Conservation (phyloP, 306 rosid genomes). For the Alnus rubra region DNA sequence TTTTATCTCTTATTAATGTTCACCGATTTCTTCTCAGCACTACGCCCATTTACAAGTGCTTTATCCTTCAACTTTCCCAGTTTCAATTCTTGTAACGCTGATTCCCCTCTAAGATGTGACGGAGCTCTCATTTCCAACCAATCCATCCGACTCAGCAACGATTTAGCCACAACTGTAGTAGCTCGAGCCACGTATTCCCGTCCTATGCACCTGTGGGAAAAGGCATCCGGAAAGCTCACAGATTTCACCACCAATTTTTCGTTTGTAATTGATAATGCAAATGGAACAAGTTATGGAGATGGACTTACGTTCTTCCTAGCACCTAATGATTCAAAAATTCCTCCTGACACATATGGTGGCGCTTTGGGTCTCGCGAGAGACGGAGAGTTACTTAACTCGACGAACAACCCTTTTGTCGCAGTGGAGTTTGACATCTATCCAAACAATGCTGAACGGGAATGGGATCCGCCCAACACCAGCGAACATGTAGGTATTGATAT, state of each 20-base stretch:
- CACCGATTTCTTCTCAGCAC: too few relatives aligned
- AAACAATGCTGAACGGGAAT: neutral
- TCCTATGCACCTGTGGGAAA: constrained; percentile 45
- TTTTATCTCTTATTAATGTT: too few relatives aligned
- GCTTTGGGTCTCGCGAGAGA: constrained; percentile 44
- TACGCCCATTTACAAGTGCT: neutral
- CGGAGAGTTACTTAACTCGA: constrained; percentile 5
- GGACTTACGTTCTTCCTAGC: constrained; percentile 39
- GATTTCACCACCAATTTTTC: constrained; percentile 49
- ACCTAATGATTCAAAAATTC: too few relatives aligned
- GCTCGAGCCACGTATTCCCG: constrained; percentile 40
- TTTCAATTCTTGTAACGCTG: constrained; percentile 11
- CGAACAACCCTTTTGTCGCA: constrained; percentile 39
- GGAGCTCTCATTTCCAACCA: neutral
- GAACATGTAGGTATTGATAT: constrained; percentile 53
- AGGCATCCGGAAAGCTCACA: constrained; percentile 29
- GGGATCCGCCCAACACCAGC: constrained; percentile 23
- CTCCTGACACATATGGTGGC: constrained; percentile 24
- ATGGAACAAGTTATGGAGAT: neutral
- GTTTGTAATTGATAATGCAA: constrained; percentile 33
- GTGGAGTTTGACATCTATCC: constrained; percentile 50
- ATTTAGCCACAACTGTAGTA: neutral
- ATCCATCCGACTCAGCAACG: constrained; percentile 17
- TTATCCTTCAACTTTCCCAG: constrained; percentile 24
- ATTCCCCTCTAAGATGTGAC: constrained; percentile 5